These are phyloP conservation scores for Colletotrichum filicis DNA, from an alignment of 2,329 filamentous ascomycete genomes.

Conservation along the genomic window DNA sequence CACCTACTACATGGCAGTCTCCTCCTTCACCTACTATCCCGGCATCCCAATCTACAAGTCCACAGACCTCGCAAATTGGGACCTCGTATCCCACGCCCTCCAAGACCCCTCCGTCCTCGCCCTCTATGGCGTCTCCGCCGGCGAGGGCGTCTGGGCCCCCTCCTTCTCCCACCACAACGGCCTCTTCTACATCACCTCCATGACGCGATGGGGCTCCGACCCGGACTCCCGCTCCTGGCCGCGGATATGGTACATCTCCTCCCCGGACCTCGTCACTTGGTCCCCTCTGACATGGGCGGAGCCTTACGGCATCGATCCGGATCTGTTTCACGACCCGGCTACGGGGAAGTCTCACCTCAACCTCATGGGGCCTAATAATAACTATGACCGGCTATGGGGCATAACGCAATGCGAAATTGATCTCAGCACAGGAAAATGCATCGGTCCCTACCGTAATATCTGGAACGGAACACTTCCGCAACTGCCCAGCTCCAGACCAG, in stretches of 20 bases:
- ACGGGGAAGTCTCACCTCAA: conserved; percentile 36
- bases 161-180: conserved; percentile 40
- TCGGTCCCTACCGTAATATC: conserved; percentile 35
- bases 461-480: conserved; percentile 40
- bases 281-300: conserved; percentile 25
- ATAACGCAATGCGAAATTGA: conserved; percentile 39
- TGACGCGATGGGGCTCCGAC: conserved; percentile 47
- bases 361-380: conserved; percentile 39
- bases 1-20: conserved; percentile 19
- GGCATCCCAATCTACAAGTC: conserved; percentile 56
- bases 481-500: conserved; percentile 33
- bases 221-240: conserved; percentile 51
- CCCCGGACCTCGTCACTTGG: conserved; percentile 39
- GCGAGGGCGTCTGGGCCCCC: conserved; percentile 26
- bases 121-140: conserved; percentile 15
- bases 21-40: conserved; percentile 61
- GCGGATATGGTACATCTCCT: conserved; percentile 40
- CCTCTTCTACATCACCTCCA: conserved; percentile 43
- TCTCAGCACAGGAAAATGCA: conserved; percentile 35
- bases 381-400: conserved; percentile 39
- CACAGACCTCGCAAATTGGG: conserved; percentile 39
- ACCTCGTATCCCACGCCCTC: conserved; percentile 17
- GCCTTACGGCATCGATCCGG: conserved; percentile 30
- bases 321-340: conserved; percentile 34
- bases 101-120: conserved; percentile 19